A percentile compares a stretch with the other conserved stretches of the same genome.
Conservation (phyloP, 176 grass and related monocot species). For the Leersia perrieri region DNA sequence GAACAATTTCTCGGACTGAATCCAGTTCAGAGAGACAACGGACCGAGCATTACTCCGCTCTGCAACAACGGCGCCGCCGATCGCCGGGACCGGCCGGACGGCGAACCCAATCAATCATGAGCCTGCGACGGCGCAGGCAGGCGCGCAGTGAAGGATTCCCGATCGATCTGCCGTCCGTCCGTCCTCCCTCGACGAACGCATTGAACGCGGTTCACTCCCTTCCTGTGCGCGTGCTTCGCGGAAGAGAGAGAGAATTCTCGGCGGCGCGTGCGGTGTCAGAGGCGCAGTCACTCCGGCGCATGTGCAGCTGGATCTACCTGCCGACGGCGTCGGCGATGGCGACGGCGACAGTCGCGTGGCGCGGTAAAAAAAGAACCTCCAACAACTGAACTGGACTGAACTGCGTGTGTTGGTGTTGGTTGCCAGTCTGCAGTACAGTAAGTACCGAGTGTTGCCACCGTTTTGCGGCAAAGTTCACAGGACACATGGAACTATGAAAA, state of each 20-base stretch:
- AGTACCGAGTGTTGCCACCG: not conserved
- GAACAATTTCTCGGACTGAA: not conserved
- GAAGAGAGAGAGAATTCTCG: not conserved
- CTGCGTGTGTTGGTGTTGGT: no score
- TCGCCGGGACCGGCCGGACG: not conserved
- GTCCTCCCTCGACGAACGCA: no score
- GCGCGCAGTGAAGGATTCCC: no score
- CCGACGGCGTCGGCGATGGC: not conserved
- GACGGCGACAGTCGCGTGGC: not conserved
- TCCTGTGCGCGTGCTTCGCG: constrained; percentile 10
- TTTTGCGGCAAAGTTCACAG: not conserved
- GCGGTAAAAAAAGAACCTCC: not conserved
- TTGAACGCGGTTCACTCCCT: constrained; percentile 24
- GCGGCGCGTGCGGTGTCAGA: not conserved
- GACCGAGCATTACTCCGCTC: not conserved
- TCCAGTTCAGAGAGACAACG: no score
- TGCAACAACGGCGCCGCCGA: not conserved
- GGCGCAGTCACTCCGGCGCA: constrained; percentile 6
- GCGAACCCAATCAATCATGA: constrained; percentile 14
- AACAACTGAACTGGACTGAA: no score
- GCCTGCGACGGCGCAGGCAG: not conserved
- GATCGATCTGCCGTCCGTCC: no score
- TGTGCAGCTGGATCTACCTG: constrained; percentile 28
- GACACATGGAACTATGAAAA: no score
- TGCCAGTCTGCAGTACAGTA: no score